Conservation (phyloP, 176 grass and related monocot genomes). For the Oryza meridionalis region DNA sequence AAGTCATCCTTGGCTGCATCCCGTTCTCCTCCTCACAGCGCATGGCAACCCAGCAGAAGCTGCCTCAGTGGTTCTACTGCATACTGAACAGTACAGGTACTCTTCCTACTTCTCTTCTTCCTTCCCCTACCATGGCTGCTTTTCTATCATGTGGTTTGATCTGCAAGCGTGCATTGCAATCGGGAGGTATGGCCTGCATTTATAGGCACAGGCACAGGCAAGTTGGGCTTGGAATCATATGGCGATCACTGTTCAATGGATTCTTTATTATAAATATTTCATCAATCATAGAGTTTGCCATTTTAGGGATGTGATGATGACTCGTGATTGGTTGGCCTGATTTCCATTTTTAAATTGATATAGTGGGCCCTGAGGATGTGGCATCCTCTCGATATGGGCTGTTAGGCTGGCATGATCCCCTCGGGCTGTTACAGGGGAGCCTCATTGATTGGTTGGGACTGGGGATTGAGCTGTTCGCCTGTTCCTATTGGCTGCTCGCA, state of each 20-base stretch:
- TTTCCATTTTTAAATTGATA: slow-evolving; percentile 40
- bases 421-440: not conserved
- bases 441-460: slow-evolving; percentile 20
- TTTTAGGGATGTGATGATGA: slow-evolving; percentile 47
- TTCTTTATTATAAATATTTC: slow-evolving; percentile 31
- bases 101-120: not conserved
- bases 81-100: slow-evolving; percentile 15
- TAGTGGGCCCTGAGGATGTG: not conserved
- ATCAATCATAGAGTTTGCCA: slow-evolving; percentile 35
- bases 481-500: not conserved
- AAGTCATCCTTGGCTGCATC: slow-evolving; percentile 80
- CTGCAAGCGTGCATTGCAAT: slow-evolving; percentile 26
- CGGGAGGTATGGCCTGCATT: slow-evolving; percentile 34
- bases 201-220: slow-evolving; percentile 51
- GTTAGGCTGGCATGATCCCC: not conserved
- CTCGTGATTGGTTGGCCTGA: slow-evolving; percentile 21
- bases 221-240: slow-evolving; percentile 41
- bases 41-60: slow-evolving; percentile 48
- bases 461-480: slow-evolving; percentile 2
- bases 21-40: slow-evolving; percentile 54
- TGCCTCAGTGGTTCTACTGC: not conserved
- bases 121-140: slow-evolving; percentile 26
- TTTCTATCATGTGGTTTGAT: slow-evolving; percentile 24
- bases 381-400: slow-evolving; percentile 35
- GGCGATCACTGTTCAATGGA: not conserved